Evolutionary conservation across 2,329 filamentous ascomycete genomes (phyloP).

Genomic region (Allantophomopsis cytisporea): DNA sequence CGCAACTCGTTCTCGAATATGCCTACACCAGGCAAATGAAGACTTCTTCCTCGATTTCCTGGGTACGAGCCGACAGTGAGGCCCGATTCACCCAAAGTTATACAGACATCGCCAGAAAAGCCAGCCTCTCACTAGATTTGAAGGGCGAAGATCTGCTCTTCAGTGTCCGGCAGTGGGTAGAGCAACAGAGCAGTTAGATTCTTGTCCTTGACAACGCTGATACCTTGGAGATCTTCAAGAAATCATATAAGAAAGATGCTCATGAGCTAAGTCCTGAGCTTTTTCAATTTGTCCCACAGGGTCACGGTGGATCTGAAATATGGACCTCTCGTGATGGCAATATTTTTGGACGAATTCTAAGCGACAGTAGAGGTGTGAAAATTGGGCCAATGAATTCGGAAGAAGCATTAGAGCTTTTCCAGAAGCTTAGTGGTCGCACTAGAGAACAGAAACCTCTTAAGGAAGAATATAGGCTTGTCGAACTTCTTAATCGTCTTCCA

Average conservation of each 20-base stretch:
- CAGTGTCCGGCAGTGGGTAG: conserved; percentile 8
- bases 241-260: background rate
- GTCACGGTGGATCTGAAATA: conserved; percentile 13
- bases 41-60: conserved; percentile 19
- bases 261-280: conserved; percentile 1
- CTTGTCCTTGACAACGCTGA: conserved; percentile 22
- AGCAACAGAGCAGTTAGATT: conserved; percentile 14
- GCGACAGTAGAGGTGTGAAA: conserved; percentile 8
- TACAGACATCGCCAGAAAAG: conserved; percentile 14
- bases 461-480: conserved; percentile 6
- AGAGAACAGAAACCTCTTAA: background rate
- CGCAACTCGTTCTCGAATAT: conserved; percentile 23
- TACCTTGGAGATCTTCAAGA: conserved; percentile 14
- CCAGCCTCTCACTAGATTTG: conserved; percentile 10
- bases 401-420: conserved; percentile 9
- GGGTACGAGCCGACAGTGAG: conserved; percentile 21
- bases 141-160: conserved; percentile 11
- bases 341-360: conserved; percentile 15
- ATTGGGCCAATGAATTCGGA: conserved; percentile 11
- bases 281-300: conserved; percentile 12
- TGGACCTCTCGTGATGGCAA: conserved; percentile 20
- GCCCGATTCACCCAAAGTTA: conserved; percentile 18
- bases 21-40: conserved; percentile 14
- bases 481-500: conserved; percentile 16
- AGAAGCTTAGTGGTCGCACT: background rate